Conservation (phyloP, 495 filamentous ascomycete species). For the Hypomontagnella monticulosa region DNA sequence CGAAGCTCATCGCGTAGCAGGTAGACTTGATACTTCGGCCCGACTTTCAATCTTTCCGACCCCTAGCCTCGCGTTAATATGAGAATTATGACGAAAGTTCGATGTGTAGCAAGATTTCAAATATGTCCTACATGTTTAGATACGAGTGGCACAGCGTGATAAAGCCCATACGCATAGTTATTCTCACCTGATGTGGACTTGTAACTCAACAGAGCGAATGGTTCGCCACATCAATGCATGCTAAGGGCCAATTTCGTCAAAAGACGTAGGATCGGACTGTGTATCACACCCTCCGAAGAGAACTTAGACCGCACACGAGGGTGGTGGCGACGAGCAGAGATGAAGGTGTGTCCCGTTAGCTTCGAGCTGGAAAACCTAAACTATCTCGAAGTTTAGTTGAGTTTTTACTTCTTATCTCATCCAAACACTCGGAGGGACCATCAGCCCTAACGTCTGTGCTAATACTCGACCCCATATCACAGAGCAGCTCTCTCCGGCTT, state of each 20-base stretch:
- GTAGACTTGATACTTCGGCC: no score
- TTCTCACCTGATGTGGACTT: background rate
- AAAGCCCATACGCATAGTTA: background rate
- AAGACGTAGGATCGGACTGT: no score
- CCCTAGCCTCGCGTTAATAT: no score
- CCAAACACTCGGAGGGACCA: background rate
- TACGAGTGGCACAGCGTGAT: background rate
- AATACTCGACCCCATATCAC: no score
- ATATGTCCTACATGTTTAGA: background rate
- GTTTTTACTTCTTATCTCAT: constrained; percentile 3
- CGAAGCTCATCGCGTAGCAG: no score
- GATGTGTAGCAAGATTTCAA: background rate
- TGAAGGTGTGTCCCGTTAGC: background rate
- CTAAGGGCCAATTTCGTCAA: no score
- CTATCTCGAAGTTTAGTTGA: background rate
- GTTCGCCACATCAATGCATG: background rate
- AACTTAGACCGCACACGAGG: background rate
- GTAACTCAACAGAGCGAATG: constrained; percentile 1
- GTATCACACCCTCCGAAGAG: background rate
- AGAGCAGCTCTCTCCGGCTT: no score
- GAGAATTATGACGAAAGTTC: no score
- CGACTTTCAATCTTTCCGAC: no score
- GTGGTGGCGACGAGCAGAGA: background rate
- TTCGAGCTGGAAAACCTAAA: constrained; percentile 21
- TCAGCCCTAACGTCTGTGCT: no score